Conservation (phyloP, 2,329 filamentous ascomycete species). For the Stachybotrys chartarum region DNA sequence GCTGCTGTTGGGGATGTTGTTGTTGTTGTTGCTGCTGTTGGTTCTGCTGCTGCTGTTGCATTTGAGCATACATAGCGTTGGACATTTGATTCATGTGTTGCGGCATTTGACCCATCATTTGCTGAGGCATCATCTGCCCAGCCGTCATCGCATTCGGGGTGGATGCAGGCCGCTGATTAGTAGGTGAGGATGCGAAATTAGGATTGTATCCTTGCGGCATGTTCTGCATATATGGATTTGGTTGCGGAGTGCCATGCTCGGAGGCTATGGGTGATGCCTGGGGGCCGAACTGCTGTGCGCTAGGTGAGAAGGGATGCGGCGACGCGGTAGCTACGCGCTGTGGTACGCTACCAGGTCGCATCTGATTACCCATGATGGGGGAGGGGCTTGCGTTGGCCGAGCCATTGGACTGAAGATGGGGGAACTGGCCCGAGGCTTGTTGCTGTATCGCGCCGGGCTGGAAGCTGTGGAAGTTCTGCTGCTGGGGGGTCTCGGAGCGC, state of each 20-base stretch:
- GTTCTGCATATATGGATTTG: slow-evolving; percentile 58
- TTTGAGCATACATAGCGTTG: slow-evolving; percentile 31
- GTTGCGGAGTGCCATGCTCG: slow-evolving; percentile 71
- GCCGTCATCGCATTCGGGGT: slow-evolving; percentile 44
- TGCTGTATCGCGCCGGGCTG: slow-evolving; percentile 56
- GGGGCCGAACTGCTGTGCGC: slow-evolving; percentile 61
- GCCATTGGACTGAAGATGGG: slow-evolving; percentile 74
- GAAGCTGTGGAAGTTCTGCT: slow-evolving; percentile 65
- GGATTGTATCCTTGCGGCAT: slow-evolving; percentile 53
- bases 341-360: slow-evolving; percentile 61
- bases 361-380: slow-evolving; percentile 81
- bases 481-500: slow-evolving; percentile 87
- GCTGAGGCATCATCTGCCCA: slow-evolving; percentile 48
- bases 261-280: slow-evolving; percentile 72
- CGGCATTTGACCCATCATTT: slow-evolving; percentile 36
- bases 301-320: slow-evolving; percentile 82
- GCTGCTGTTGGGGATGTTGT: slow-evolving; percentile 30
- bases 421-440: slow-evolving; percentile 62
- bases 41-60: slow-evolving; percentile 29
- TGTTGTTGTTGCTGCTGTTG: slow-evolving; percentile 60
- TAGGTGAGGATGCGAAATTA: slow-evolving; percentile 49
- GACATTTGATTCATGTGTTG: slow-evolving; percentile 42
- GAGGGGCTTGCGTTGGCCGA: slow-evolving; percentile 85
- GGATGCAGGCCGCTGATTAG: slow-evolving; percentile 48
- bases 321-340: slow-evolving; percentile 87